Conservation (phyloP, 257 asterid species). For the Marsdenia floribunda region DNA sequence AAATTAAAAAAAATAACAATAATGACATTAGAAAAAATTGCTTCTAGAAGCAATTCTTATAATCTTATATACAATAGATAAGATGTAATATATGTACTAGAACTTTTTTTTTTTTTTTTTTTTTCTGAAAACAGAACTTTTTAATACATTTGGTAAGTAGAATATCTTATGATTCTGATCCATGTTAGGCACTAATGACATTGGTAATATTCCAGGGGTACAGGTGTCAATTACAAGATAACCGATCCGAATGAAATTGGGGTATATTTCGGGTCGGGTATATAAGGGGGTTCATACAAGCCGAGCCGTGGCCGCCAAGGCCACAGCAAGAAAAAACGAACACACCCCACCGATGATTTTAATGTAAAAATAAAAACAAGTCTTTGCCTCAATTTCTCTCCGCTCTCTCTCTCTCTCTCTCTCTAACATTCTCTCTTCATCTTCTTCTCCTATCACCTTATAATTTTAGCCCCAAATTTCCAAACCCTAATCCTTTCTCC, state of each 20-base stretch:
- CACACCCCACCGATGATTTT: slow-evolving; percentile 11
- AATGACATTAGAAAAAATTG: no score
- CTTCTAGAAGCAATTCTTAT: no score
- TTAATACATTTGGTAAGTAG: no score
- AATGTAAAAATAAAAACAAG: slow-evolving; percentile 5
- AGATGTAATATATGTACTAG: no score
- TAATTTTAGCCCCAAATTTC: slow-evolving; percentile 16
- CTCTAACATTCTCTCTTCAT: slow-evolving; percentile 5
- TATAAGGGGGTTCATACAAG: not conserved
- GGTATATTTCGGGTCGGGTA: not conserved
- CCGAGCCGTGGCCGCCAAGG: slow-evolving; percentile 7
- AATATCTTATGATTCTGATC: no score
- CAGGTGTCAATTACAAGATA: not conserved
- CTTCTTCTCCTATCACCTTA: slow-evolving; percentile 16
- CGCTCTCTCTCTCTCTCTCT: not conserved
- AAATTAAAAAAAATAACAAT: no score
- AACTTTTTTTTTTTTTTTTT: no score
- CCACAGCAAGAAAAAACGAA: not conserved
- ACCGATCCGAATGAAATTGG: not conserved
- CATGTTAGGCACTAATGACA: no score
- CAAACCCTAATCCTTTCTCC: slow-evolving; percentile 8
- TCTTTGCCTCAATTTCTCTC: slow-evolving; percentile 1
- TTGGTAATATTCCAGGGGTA: not conserved
- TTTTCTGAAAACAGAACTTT: no score
- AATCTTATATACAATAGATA: no score